Evolutionary conservation across 306 rosid species (phyloP), one percentile per base, ranked within the genome.

Genomic region (Geum urbanum): DNA sequence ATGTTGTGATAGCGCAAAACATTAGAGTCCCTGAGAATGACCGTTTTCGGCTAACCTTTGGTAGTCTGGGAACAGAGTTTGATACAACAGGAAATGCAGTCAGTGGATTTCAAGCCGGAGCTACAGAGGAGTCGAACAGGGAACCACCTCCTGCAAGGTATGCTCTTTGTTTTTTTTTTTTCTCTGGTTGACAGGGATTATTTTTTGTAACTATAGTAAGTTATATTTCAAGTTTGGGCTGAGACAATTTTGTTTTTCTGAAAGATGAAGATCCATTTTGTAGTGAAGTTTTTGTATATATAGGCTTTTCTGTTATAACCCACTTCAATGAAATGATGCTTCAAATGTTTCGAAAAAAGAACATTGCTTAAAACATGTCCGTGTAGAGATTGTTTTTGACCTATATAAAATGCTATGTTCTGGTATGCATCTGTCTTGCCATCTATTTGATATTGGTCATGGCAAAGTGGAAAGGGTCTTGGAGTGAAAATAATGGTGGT

Each of bases 1-100:
- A 91, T 76, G 99, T 95, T 50, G 84, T 89, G 72, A 95, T 95
- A 69, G 97, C 99, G 6, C 84, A 91, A 82, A 94, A 91, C 75
- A 95, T 95, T 69, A 80, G 96, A 66, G 97, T 95, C 71, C 84
- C 88, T 8, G 99, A 91, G 72, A 85, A 73, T 74, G 92, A 87
- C 60, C 92, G 92, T n/a, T 84, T 87, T 73, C 90, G 6, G 50
- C 85, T 95, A 75, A 89, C 86, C n/a, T 95, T 95, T 86, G 99
- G 99, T 72, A 89, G 96, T 84, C 82, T 95, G 66, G 92, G 91
- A 64, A 74, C 83, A 56, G 91, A 87, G 50, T 67, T 79, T 73
- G 87, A 89, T 69, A 80, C 89, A 75, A 69, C 85, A 15, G 71
- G 77, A 70, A 63, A 71, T 79, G 81, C 80, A 47, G 74, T 65